A percentile compares a stretch with the other conserved stretches of the same genome.
Evolutionary conservation across 352 stramenopile genomes (phyloP).

Genomic region (Phytophthora citricola): DNA sequence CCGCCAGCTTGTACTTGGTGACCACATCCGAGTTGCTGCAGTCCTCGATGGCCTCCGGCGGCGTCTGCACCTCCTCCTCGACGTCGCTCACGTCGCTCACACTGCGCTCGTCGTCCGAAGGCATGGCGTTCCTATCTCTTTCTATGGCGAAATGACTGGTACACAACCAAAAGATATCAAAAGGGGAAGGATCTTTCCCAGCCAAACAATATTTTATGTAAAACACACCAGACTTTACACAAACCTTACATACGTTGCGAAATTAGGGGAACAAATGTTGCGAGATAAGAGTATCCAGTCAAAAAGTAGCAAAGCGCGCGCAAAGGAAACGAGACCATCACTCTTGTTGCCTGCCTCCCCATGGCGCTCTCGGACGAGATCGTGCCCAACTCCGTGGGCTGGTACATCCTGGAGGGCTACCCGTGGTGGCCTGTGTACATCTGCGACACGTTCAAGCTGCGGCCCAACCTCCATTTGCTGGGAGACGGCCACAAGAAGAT

Average conservation of each 20-base stretch:
- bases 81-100: constrained; percentile 80
- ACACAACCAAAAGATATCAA: constrained; percentile 19
- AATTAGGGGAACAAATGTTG: not conserved
- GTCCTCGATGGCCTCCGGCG: constrained; percentile 81
- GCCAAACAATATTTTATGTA: not conserved
- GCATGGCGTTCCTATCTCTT: constrained; percentile 29
- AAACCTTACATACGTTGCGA: no score
- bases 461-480: constrained; percentile 66
- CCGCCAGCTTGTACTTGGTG: constrained; percentile 98
- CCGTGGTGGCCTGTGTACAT: constrained; percentile 90
- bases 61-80: constrained; percentile 62
- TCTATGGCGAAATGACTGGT: constrained; percentile 15
- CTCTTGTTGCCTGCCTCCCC: not conserved
- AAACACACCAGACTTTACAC: no score
- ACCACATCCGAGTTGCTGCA: constrained; percentile 93
- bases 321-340: constrained; percentile 7
- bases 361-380: constrained; percentile 26
- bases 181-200: not conserved
- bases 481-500: constrained; percentile 73
- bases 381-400: constrained; percentile 78
- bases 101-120: constrained; percentile 48
- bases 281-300: not conserved
- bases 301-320: not conserved
- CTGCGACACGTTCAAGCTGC: constrained; percentile 82
- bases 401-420: constrained; percentile 87